Evolutionary conservation across 2,329 filamentous ascomycete species (phyloP), one percentile per base, ranked within the genome.

Genomic region (Aaosphaeria pasadenensis): DNA sequence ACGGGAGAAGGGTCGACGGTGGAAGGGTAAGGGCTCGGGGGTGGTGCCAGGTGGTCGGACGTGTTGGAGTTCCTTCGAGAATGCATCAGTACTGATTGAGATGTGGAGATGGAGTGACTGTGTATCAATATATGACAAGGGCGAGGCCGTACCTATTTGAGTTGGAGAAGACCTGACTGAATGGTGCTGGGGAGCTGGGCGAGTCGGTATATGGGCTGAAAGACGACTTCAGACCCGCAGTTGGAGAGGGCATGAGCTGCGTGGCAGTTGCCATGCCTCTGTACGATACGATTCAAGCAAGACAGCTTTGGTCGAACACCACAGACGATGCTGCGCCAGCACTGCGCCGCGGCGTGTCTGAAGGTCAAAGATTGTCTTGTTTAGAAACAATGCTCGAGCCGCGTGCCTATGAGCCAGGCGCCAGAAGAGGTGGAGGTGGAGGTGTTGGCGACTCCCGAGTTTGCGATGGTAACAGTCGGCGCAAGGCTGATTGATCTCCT

Each of bases 1-100:
- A 92, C 88, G 6, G 89, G 89, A 13, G 89, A 92, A 7, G 89
- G 89, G 38, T 89, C 88, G 45, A 91, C 86, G 56, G 52, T 86
- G 78, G 71, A 83, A 80, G 65, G 81, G 70, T 76, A 86, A 30
- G 75, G 76, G 53, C 74, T 77, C 11, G 71, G 69, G 35, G 74
- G 75, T 38, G 74, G 75, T 40, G 72, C 64, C 44, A 78, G 70
- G 57, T 74, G 74, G 60, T 77, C 74, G 48, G 66, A 71, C n/a
- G 63, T 53, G 45, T 76, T 66, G 48, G 73, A 74, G 45, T 74
- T 71, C 59, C 75, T 74, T 59, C 44, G 56, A 40, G 54, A 56
- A 45, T 57, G 54, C 64, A 66, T 69, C 62, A 66, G 56, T 58
- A 54, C 46, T 52, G 43, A 9, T 11, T 11, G 41, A 32, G 33